Conservation (phyloP, 2,329 filamentous ascomycete genomes). For the Nothophoma quercina region DNA sequence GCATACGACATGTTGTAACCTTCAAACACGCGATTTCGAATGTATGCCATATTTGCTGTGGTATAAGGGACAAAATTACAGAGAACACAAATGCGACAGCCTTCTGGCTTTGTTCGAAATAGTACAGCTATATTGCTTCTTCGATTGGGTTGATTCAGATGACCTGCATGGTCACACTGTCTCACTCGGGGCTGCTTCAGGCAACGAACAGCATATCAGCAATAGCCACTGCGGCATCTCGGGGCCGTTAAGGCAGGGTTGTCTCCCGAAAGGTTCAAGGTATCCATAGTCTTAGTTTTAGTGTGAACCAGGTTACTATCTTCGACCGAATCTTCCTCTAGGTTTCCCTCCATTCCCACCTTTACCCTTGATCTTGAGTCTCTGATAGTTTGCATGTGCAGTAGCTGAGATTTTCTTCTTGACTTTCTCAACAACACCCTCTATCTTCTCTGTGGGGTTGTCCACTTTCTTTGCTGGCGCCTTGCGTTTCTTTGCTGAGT, state of each 20-base stretch:
- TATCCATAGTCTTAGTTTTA: not conserved
- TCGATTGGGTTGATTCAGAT: slow-evolving; percentile 29
- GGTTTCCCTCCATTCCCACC: slow-evolving; percentile 41
- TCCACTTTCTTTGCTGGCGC: slow-evolving; percentile 18
- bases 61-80: not conserved
- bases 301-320: slow-evolving; percentile 22
- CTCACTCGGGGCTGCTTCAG: slow-evolving; percentile 24
- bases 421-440: slow-evolving; percentile 47
- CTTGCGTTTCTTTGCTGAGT: slow-evolving; percentile 42
- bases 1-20: slow-evolving; percentile 33
- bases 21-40: slow-evolving; percentile 47
- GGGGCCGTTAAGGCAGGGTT: not conserved
- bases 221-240: not conserved
- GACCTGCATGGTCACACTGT: slow-evolving; percentile 42
- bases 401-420: slow-evolving; percentile 55
- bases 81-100: slow-evolving; percentile 2
- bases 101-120: slow-evolving; percentile 1
- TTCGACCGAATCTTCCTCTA: slow-evolving; percentile 51
- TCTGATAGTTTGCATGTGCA: slow-evolving; percentile 58
- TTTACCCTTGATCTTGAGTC: slow-evolving; percentile 61
- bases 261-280: not conserved
- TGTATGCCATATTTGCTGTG: slow-evolving; percentile 39
- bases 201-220: slow-evolving; percentile 7
- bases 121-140: slow-evolving; percentile 11
- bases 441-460: slow-evolving; percentile 26